Percentiles rank a stretch among this genome's conserved stretches.
Evolutionary conservation across 768 basidiomycete genomes (phyloP).

Genomic region (Piloderma croceum): DNA sequence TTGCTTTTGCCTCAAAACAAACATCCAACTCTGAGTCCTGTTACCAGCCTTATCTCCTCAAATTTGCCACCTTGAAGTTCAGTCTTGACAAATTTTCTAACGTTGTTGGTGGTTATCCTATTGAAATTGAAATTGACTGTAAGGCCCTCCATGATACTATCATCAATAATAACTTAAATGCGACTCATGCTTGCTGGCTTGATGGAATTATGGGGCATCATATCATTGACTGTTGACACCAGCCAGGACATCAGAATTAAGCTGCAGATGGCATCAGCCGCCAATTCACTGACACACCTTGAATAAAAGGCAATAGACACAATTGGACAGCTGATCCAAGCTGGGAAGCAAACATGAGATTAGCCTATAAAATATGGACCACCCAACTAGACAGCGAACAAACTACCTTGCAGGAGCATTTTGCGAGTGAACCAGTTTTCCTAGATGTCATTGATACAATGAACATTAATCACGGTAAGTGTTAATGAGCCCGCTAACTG

Average conservation of each 20-base stretch:
- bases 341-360: too few relatives aligned
- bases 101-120: constrained; percentile 19
- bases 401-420: constrained; percentile 7
- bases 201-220: constrained; percentile 21
- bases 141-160: constrained; percentile 20
- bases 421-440: constrained; percentile 12
- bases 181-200: constrained; percentile 21
- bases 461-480: too few relatives aligned
- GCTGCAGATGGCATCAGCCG: constrained; percentile 22
- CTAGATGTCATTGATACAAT: constrained; percentile 6
- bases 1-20: constrained; percentile 30
- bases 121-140: constrained; percentile 20
- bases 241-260: constrained; percentile 15
- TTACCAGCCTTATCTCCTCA: constrained; percentile 27
- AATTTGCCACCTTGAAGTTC: constrained; percentile 26
- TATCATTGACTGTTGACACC: constrained; percentile 19
- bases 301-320: constrained; percentile 7
- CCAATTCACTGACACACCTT: constrained; percentile 7
- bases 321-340: constrained; percentile 21
- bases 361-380: too few relatives aligned
- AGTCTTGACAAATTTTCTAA: constrained; percentile 26
- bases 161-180: constrained; percentile 16
- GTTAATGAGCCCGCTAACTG: too few relatives aligned
- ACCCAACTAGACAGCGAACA: too few relatives aligned
- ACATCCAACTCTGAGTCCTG: constrained; percentile 25